These are phyloP conservation scores for Trichoderma reesei DNA, from an alignment of 495 filamentous ascomycete species.

Conservation along the genomic window DNA sequence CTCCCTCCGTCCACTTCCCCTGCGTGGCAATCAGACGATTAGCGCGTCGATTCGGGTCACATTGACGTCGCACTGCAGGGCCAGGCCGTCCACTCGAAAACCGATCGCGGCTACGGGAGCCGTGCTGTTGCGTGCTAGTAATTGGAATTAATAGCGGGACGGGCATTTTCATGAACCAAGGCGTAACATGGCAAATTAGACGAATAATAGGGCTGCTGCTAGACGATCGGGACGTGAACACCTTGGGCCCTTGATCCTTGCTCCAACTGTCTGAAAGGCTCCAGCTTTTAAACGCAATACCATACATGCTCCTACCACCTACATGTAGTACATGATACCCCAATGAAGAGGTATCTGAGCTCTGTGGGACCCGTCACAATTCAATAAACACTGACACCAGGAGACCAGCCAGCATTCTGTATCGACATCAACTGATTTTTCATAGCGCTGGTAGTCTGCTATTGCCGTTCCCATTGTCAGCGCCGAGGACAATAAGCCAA, in stretches of 20 bases:
- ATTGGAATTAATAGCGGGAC: conserved; percentile 1
- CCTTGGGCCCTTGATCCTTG: neutral
- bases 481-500: too few species aligned
- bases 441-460: too few species aligned
- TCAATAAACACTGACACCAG: too few species aligned
- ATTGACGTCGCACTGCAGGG: conserved; percentile 3
- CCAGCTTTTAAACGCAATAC: too few species aligned
- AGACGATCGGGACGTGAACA: neutral
- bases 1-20: neutral
- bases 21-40: conserved; percentile 5
- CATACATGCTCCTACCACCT: too few species aligned
- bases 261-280: too few species aligned
- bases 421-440: too few species aligned
- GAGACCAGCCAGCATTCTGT: too few species aligned
- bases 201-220: conserved; percentile 9
- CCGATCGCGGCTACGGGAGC: conserved; percentile 1
- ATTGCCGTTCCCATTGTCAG: too few species aligned
- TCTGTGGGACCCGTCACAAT: neutral
- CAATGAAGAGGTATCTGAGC: too few species aligned
- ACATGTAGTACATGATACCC: too few species aligned
- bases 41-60: neutral
- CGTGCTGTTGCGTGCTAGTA: too few species aligned
- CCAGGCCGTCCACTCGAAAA: neutral
- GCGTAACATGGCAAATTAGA: neutral
- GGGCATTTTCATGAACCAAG: neutral